Evolutionary conservation across 805 yeast genomes (phyloP), one percentile per base, ranked within the genome.

Genomic region (Candida boleticola): DNA sequence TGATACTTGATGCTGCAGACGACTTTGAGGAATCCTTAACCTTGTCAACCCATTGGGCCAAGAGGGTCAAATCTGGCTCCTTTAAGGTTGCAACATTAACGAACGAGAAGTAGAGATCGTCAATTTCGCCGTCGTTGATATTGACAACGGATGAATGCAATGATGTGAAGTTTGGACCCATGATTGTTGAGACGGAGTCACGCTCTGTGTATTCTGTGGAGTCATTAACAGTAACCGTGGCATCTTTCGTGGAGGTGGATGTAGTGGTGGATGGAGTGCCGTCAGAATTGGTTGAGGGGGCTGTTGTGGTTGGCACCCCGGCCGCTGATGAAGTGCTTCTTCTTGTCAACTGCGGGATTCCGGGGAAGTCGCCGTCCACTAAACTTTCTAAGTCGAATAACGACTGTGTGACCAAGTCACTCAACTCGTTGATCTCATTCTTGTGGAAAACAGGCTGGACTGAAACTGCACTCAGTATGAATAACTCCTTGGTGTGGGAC

Each of bases 381-480:
- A 68, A 64, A 2, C 69, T 83, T 60, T 89, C 95, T 26, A 88
- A 66, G 52, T 89, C 95, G 61, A 88, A 72, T 33, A 88, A 61
- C 10, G 80, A 74, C 47, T 71, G 79, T 1, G 83, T 82, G 19
- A 82, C 82, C 39, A 81, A 65, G 60, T 93, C 99, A 57, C 89
- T 85, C 52, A 93, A 72, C 50, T 81, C 82, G 35, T 93, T 84
- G 39, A 92, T 85, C 53, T 87, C 92, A 48, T 85, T 84, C 48
- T 95, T 79, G 56, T 93, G 95, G 66, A 93, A 93, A 10, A 92
- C 95, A 0, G 99, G 98, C 63, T 93, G 99, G 4, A 93, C 96
- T 47, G 88, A 89, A 11, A 93, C 96, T 0, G 97, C 97, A 0
- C 97, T 85, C 23, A 89, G 82, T 37, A 93, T 73, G 59, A 90